Percentiles rank a stretch among this genome's conserved stretches.
Conservation (phyloP, 2,329 filamentous ascomycete species). For the Colletotrichum shisoi region DNA sequence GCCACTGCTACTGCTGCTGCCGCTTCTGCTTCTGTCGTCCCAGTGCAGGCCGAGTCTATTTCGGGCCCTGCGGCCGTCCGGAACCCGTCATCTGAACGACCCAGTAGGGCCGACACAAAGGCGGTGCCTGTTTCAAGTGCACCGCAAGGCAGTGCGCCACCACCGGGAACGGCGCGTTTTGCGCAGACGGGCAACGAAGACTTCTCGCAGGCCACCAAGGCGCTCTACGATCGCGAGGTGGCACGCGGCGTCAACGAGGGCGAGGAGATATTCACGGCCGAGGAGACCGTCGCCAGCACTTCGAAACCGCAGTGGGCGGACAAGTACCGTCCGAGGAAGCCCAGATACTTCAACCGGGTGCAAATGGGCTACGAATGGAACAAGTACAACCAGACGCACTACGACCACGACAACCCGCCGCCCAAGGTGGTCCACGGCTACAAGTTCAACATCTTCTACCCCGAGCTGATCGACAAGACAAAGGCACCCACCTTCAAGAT, state of each 20-base stretch:
- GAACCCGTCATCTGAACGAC: slow-evolving; percentile 35
- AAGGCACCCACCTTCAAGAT: slow-evolving; percentile 97
- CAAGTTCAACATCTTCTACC: slow-evolving; percentile 99
- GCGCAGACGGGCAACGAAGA: slow-evolving; percentile 75
- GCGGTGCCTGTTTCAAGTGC: slow-evolving; percentile 25
- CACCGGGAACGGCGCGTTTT: slow-evolving; percentile 72
- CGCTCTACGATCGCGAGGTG: slow-evolving; percentile 89
- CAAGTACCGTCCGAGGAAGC: slow-evolving; percentile 89
- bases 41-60: slow-evolving; percentile 49
- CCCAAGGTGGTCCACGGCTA: slow-evolving; percentile 98
- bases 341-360: slow-evolving; percentile 95
- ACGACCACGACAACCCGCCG: slow-evolving; percentile 96
- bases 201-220: slow-evolving; percentile 85
- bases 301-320: slow-evolving; percentile 79
- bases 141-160: slow-evolving; percentile 49
- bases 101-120: slow-evolving; percentile 44
- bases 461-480: slow-evolving; percentile 91
- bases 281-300: slow-evolving; percentile 76
- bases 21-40: too few relatives aligned
- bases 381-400: slow-evolving; percentile 99
- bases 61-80: slow-evolving; percentile 28
- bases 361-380: slow-evolving; percentile 99
- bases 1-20: too few relatives aligned
- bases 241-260: slow-evolving; percentile 90
- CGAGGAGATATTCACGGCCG: slow-evolving; percentile 92